These are phyloP conservation scores for Apiospora koreana DNA, from an alignment of 2,329 filamentous ascomycete genomes.

Conservation along the genomic window DNA sequence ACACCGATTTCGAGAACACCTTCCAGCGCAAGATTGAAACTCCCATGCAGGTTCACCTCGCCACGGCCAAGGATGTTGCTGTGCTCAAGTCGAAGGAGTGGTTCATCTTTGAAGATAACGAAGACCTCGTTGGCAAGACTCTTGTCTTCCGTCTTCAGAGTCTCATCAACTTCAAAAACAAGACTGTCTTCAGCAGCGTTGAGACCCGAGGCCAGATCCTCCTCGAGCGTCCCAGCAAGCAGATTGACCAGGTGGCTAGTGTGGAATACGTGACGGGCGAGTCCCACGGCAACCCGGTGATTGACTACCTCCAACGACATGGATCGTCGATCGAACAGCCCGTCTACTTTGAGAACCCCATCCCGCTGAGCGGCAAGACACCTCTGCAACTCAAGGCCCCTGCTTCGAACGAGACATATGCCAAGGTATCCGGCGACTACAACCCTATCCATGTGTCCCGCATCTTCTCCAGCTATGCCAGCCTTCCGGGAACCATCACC, in stretches of 20 bases:
- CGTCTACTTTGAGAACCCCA: slow-evolving; percentile 95
- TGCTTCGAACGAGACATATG: slow-evolving; percentile 96
- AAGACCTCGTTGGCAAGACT: slow-evolving; percentile 89
- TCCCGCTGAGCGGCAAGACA: slow-evolving; percentile 90
- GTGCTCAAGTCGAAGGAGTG: slow-evolving; percentile 96
- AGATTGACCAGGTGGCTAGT: slow-evolving; percentile 94
- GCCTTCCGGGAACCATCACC: slow-evolving; percentile 93
- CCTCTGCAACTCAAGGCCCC: slow-evolving; percentile 87
- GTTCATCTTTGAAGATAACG: slow-evolving; percentile 81
- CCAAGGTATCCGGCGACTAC: slow-evolving; percentile 95
- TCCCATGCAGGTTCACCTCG: slow-evolving; percentile 88
- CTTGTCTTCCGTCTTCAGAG: slow-evolving; percentile 95
- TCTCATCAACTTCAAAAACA: slow-evolving; percentile 92
- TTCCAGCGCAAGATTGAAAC: slow-evolving; percentile 98
- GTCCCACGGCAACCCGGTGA: slow-evolving; percentile 94
- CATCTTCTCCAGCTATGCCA: slow-evolving; percentile 94
- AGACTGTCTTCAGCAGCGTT: slow-evolving; percentile 85
- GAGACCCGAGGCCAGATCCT: slow-evolving; percentile 92
- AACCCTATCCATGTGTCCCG: slow-evolving; percentile 99
- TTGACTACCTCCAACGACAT: slow-evolving; percentile 92
- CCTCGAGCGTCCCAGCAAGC: slow-evolving; percentile 92
- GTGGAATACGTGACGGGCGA: slow-evolving; percentile 91
- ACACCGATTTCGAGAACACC: slow-evolving; percentile 94
- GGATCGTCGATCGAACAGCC: slow-evolving; percentile 94
- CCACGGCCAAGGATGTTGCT: slow-evolving; percentile 86